These are phyloP conservation scores for Pestalotiopsis sp. DNA, from an alignment of 2,329 filamentous ascomycete species.

Conservation along the genomic window DNA sequence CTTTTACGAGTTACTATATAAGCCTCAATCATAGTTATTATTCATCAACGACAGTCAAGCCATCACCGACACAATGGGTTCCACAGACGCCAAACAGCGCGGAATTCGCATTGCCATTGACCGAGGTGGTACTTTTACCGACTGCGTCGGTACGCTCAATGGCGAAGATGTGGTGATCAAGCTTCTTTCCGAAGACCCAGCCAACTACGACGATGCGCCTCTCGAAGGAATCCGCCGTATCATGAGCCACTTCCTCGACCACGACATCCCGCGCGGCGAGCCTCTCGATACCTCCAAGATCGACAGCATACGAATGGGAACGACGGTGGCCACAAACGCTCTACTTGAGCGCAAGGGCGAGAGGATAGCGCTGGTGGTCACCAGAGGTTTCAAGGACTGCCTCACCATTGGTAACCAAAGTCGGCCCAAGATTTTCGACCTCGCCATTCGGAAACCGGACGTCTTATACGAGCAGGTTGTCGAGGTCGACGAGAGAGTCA, in stretches of 20 bases:
- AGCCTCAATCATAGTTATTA: background rate
- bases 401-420: conserved; percentile 89
- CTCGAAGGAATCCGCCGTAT: conserved; percentile 89
- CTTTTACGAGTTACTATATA: background rate
- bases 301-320: conserved; percentile 93
- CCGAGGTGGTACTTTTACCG: conserved; percentile 88
- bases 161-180: conserved; percentile 83
- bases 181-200: conserved; percentile 85
- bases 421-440: conserved; percentile 86
- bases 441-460: conserved; percentile 85
- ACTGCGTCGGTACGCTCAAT: conserved; percentile 82
- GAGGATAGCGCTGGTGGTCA: conserved; percentile 84
- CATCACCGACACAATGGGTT: conserved; percentile 32
- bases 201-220: conserved; percentile 89
- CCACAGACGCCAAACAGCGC: conserved; percentile 39
- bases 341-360: conserved; percentile 89
- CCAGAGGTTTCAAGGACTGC: conserved; percentile 85
- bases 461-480: conserved; percentile 83
- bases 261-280: conserved; percentile 78
- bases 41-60: too few relatives aligned
- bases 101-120: conserved; percentile 77
- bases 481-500: conserved; percentile 91
- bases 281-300: conserved; percentile 81
- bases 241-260: conserved; percentile 74
- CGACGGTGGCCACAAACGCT: conserved; percentile 92